Evolutionary conservation across 305 asterid species (phyloP).

Genomic region (Fraxinus paxiana): DNA sequence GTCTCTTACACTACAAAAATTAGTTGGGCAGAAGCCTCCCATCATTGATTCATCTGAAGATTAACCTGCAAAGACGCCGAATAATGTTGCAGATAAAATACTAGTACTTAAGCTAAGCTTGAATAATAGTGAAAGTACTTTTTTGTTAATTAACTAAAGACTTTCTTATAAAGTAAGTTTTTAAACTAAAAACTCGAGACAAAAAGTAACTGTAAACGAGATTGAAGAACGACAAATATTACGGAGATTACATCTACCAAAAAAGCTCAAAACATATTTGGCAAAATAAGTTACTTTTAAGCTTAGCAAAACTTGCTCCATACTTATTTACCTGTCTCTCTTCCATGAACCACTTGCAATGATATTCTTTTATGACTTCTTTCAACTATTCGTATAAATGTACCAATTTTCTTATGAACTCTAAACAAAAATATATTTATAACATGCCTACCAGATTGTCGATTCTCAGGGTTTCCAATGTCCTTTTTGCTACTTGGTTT

Average conservation of each 20-base stretch:
- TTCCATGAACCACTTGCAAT: neutral
- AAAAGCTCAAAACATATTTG: neutral
- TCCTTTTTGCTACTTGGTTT: slow-evolving; percentile 35
- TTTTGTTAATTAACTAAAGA: neutral
- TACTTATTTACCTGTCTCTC: neutral
- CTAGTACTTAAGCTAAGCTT: neutral
- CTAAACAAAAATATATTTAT: neutral
- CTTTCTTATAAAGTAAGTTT: neutral
- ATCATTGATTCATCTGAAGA: neutral
- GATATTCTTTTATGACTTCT: neutral
- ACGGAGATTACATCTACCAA: too few relatives aligned
- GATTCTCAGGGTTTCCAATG: slow-evolving; percentile 33
- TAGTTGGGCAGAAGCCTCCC: slow-evolving; percentile 18
- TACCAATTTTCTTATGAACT: neutral
- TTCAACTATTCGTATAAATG: neutral
- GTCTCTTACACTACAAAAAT: slow-evolving; percentile 33
- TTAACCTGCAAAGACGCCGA: slow-evolving; percentile 30
- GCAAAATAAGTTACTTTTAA: neutral
- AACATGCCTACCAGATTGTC: slow-evolving; percentile 33
- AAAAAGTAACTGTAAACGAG: neutral
- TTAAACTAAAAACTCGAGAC: neutral
- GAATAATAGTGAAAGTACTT: neutral
- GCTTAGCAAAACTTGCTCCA: neutral
- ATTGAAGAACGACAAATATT: too few relatives aligned
- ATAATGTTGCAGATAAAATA: neutral